Evolutionary conservation across 495 filamentous ascomycete species (phyloP).

Genomic region (Evernia prunastri): DNA sequence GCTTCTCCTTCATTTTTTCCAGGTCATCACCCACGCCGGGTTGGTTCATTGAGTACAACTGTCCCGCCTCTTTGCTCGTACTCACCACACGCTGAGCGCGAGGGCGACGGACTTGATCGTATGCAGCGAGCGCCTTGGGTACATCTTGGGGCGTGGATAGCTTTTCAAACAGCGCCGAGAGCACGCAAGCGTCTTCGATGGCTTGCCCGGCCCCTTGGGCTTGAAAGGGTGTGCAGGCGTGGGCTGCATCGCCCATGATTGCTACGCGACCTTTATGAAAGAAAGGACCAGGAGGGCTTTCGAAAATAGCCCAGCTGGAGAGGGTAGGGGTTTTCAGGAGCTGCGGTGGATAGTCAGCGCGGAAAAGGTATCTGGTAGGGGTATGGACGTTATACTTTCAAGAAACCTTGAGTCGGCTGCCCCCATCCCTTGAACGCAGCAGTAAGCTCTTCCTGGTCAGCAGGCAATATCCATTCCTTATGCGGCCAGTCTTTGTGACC

Average conservation of each 20-base stretch:
- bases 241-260: slow-evolving; percentile 63
- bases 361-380: slow-evolving; percentile 41
- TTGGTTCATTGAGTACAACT: slow-evolving; percentile 39
- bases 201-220: slow-evolving; percentile 63
- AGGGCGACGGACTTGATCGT: slow-evolving; percentile 52
- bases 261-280: slow-evolving; percentile 50
- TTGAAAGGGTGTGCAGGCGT: slow-evolving; percentile 64
- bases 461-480: slow-evolving; percentile 51
- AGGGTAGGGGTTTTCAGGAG: not conserved
- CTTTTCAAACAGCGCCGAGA: slow-evolving; percentile 45
- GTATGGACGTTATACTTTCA: slow-evolving; percentile 10
- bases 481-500: slow-evolving; percentile 42
- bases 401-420: not conserved
- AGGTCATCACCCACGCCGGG: slow-evolving; percentile 42
- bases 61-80: slow-evolving; percentile 42
- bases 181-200: slow-evolving; percentile 59
- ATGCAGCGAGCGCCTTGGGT: slow-evolving; percentile 52
- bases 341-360: slow-evolving; percentile 41
- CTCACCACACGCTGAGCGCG: slow-evolving; percentile 43
- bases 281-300: slow-evolving; percentile 49
- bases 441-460: slow-evolving; percentile 49
- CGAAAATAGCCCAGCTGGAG: slow-evolving; percentile 56
- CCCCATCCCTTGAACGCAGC: slow-evolving; percentile 52
- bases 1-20: slow-evolving; percentile 35
- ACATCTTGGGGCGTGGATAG: slow-evolving; percentile 31